Base-by-base conservation (phyloP, 1,284 basidiomycete species). In the Naganishia cerealis region DNA sequence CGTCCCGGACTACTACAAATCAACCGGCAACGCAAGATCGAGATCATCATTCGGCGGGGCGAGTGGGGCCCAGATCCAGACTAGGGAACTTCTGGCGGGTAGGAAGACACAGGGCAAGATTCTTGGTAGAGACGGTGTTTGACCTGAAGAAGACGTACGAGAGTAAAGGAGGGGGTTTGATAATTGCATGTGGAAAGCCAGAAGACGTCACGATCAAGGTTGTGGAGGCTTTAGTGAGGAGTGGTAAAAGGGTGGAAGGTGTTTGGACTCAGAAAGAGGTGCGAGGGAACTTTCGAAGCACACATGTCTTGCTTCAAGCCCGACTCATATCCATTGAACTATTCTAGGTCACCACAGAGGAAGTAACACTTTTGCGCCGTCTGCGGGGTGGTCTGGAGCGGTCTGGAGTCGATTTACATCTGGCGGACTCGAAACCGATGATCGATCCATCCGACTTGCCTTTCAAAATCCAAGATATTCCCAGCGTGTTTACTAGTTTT, bases 21-120 rank as follows among this genome's bases (percentile, higher is more conserved):
- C 61, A 63, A 15, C 61, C 61, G 24, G 61, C 61, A 26, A 42
- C 61, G 2, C 10, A 33, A 29, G 61, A 63, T 15, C 50, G 50
- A 3, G 24, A 54, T 15, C 6, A 54, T 8, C 50, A 50, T 13
- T 40, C 50, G 9, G 54, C 21, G 6, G 61, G 61, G 29, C 26
- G 61, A 21, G 50, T 63, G 10, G 57, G 59, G 52, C 79, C 81
- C 29, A 68, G 73, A 38, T 80, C 80, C 9, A 73, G 82, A 18
- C 73, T 83, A 33, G 82, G 79, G 36, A 76, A 78, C 8, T 85
- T 85, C 59, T 84, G 84, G 81, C 76, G 85, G 43, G 84, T 83
- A 4, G 82, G 83, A 8, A 76, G 78, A 5, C 75, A 80, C 65
- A 70, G 81, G 48, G 74, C 74, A 7, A 69, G 67, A 50, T 85